A percentile compares a stretch with the other conserved stretches of the same genome.
Evolutionary conservation across 345 rosid genomes (phyloP).

Genomic region (Raphanus raphanistrum): DNA sequence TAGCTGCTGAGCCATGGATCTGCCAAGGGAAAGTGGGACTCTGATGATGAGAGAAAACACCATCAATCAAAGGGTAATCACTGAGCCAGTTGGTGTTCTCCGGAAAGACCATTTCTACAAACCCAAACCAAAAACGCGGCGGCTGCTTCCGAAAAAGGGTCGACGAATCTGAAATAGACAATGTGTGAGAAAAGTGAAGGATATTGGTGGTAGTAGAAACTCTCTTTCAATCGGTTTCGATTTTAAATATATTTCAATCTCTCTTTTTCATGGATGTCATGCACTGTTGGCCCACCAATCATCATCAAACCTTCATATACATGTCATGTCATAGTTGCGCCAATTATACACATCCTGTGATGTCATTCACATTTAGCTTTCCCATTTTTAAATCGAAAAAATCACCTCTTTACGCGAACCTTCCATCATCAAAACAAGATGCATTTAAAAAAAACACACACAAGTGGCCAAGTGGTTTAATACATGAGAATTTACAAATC

Average conservation of each 20-base stretch:
- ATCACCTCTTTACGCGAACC: background rate
- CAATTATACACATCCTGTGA: constrained; percentile 11
- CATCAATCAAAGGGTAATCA: constrained; percentile 66
- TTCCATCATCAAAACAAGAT: background rate
- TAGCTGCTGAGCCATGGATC: constrained; percentile 52
- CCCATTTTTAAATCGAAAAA: background rate
- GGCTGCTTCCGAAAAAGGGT: background rate
- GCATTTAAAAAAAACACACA: too few species aligned
- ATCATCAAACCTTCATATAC: constrained; percentile 5
- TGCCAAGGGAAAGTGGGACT: constrained; percentile 55
- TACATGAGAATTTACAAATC: background rate
- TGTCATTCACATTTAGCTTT: background rate
- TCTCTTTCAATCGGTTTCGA: constrained; percentile 20
- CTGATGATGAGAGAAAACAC: constrained; percentile 54
- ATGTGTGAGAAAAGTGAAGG: constrained; percentile 23
- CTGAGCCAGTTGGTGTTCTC: constrained; percentile 67
- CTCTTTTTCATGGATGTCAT: constrained; percentile 24
- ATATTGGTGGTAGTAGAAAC: constrained; percentile 23
- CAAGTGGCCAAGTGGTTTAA: background rate
- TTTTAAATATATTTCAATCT: background rate
- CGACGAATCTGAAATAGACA: constrained; percentile 22
- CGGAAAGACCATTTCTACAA: constrained; percentile 64
- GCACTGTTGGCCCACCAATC: constrained; percentile 33
- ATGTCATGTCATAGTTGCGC: constrained; percentile 21
- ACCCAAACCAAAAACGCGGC: constrained; percentile 8